Percentiles rank a stretch among this genome's conserved stretches.
Evolutionary conservation across 177 flowering plant genomes (phyloP).

Genomic region (Vitis hybrid): DNA sequence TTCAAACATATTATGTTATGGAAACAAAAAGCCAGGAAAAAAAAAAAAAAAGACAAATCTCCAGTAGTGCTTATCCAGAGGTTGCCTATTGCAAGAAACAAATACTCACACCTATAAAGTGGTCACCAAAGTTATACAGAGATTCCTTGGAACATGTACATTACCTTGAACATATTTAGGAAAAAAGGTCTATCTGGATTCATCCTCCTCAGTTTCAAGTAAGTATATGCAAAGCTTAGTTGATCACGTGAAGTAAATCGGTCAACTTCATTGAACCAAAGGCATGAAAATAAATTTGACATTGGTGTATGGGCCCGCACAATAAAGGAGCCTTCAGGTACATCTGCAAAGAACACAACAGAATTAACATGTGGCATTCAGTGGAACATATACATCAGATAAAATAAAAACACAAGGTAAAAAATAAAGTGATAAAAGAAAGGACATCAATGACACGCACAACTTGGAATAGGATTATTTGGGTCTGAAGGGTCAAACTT

Average conservation of each 20-base stretch:
- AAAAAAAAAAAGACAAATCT: no score
- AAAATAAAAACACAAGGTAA: neutral
- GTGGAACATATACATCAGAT: neutral
- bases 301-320: conserved; percentile 92
- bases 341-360: conserved; percentile 58
- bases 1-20: no score
- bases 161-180: conserved; percentile 89
- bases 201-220: conserved; percentile 70
- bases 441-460: conserved; percentile 43
- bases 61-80: neutral
- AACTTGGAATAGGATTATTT: conserved; percentile 75
- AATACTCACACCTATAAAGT: neutral
- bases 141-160: neutral
- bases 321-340: conserved; percentile 96
- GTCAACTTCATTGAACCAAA: conserved; percentile 97
- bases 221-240: conserved; percentile 92
- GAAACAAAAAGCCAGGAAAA: no score
- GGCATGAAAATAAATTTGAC: conserved; percentile 96
- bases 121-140: neutral
- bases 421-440: conserved; percentile 3
- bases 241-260: conserved; percentile 97
- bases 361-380: neutral
- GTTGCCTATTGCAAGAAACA: neutral
- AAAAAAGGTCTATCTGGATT: conserved; percentile 71
- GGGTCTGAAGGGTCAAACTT: conserved; percentile 79